Conservation (phyloP, 2,329 filamentous ascomycete species). For the Dendryphion nanum region DNA sequence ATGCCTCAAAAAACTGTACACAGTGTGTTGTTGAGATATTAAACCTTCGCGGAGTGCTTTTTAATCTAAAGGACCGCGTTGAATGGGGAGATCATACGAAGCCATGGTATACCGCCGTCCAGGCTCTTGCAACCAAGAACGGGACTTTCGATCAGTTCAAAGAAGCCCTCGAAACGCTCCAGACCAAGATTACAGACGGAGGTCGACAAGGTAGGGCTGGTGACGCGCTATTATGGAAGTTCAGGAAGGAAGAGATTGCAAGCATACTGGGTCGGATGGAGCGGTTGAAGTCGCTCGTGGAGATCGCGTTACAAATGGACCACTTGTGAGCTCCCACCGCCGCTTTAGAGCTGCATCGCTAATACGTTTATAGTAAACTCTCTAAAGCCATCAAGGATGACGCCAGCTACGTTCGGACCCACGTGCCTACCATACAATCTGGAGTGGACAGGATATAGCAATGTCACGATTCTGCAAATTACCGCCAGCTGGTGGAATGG, state of each 20-base stretch:
- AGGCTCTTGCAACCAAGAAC: conserved; percentile 13
- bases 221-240: conserved; percentile 8
- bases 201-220: conserved; percentile 8
- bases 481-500: conserved; percentile 11
- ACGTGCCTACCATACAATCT: conserved; percentile 13
- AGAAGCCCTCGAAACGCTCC: conserved; percentile 15
- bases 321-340: conserved; percentile 14
- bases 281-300: conserved; percentile 13
- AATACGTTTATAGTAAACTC: conserved; percentile 11
- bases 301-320: conserved; percentile 16
- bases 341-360: conserved; percentile 4
- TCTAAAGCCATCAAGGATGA: conserved; percentile 12
- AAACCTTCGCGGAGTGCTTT: conserved; percentile 18
- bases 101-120: conserved; percentile 20
- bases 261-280: conserved; percentile 16
- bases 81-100: conserved; percentile 12
- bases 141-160: conserved; percentile 27
- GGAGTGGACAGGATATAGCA: conserved; percentile 4
- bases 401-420: conserved; percentile 4
- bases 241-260: conserved; percentile 11
- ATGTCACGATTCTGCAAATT: conserved; percentile 1
- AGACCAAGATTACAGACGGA: conserved; percentile 12
- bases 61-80: conserved; percentile 16
- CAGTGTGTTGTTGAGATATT: conserved; percentile 13
- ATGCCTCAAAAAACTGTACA: conserved; percentile 19